These are phyloP conservation scores for Verbena officinalis DNA, from an alignment of 257 asterid genomes.

Conservation along the genomic window DNA sequence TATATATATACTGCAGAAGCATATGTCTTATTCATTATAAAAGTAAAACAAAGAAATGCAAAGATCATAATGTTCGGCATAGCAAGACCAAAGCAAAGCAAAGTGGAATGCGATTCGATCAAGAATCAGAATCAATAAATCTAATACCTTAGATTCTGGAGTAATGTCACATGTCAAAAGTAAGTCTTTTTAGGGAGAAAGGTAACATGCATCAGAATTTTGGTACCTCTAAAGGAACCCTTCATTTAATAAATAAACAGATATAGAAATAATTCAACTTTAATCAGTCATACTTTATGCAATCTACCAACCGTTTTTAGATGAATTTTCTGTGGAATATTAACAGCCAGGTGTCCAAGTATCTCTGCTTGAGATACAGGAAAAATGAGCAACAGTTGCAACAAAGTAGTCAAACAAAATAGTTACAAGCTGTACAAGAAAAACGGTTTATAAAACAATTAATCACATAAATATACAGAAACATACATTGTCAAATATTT, in stretches of 20 bases:
- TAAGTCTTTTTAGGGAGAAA: neutral
- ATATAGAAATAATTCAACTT: conserved; percentile 15
- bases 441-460: too few species aligned
- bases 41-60: neutral
- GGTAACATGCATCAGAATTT: conserved; percentile 23
- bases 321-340: too few species aligned
- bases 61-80: neutral
- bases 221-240: conserved; percentile 34
- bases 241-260: conserved; percentile 14
- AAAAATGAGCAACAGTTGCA: too few species aligned
- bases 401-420: too few species aligned
- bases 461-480: too few species aligned
- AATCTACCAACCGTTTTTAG: neutral
- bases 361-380: too few species aligned
- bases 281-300: neutral
- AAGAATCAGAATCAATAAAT: conserved; percentile 35
- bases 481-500: too few species aligned
- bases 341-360: too few species aligned
- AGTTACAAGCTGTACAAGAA: too few species aligned
- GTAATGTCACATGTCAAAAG: conserved; percentile 29
- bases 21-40: conserved; percentile 1
- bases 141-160: conserved; percentile 31
- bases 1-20: too few species aligned
- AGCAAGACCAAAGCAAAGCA: conserved; percentile 23
- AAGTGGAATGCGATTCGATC: conserved; percentile 44